Base-by-base conservation (phyloP, 2,329 filamentous ascomycete genomes). In the Cladosporium phlei region DNA sequence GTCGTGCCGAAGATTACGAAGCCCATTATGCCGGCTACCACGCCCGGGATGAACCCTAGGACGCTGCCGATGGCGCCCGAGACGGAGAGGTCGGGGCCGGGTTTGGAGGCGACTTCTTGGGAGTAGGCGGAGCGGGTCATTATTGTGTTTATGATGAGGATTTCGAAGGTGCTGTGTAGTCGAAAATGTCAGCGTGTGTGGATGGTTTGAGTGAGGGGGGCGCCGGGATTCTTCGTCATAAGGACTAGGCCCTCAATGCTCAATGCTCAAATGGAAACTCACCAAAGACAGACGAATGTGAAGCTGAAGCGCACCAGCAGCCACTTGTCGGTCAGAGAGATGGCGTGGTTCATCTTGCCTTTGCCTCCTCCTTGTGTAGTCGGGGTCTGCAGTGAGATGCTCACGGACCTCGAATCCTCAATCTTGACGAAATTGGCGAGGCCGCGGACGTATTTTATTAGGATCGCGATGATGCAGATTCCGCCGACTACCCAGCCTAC, bases 1-100 rank as follows among this genome's bases (percentile, higher is more conserved):
- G 52, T 56, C 3, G 52, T 56, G 27, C 54, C 54, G 35, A 56
- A 56, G 19, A 56, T 42, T 0, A 52, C 14, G 34, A 56, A 54
- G 8, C 40, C 50, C 6, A 52, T 38, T 9, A 54, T 10, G 7
- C 45, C 46, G 3, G 51, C 35, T 4, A 49, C 47, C 2, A 52
- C 46, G 2, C 48, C 50, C 0, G 52, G 52, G 19, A 56, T 38
- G 33, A 51, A 56, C n/a, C 47, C 50, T 3, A 54, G 24, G 2
- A 52, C 33, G 29, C 50, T 49, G 11, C 28, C 19, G 3, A 54
- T 38, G 19, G 49, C 47, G 2, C 48, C 37, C 20, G 30, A 24
- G 7, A 29, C 11, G 4, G 50, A 39, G 37, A 50, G 53, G 27
- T 56, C 54, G 5, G 54, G 54, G 1, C 28, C 21, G 10, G 27